These are phyloP conservation scores for Saccharum officinarum DNA, from an alignment of 176 grass and related monocot genomes.

Conservation along the genomic window DNA sequence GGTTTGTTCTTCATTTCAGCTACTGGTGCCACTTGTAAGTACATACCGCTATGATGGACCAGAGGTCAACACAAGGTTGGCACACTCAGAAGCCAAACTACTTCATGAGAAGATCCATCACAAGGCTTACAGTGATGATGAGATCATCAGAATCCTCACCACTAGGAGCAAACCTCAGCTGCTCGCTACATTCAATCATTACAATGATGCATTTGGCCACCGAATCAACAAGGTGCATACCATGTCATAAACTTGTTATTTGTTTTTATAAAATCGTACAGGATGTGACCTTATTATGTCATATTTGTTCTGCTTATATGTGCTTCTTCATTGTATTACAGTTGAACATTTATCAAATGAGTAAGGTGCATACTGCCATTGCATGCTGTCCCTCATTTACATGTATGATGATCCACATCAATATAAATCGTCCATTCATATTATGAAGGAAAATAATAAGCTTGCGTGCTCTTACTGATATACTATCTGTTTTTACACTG, in stretches of 20 bases:
- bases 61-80: conserved; percentile 73
- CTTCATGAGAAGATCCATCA: conserved; percentile 82
- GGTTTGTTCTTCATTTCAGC: conserved; percentile 49
- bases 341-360: neutral
- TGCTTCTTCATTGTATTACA: neutral
- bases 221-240: conserved; percentile 75
- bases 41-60: conserved; percentile 72
- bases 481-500: neutral
- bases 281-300: neutral
- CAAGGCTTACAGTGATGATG: conserved; percentile 77
- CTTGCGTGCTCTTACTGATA: neutral
- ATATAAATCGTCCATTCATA: neutral
- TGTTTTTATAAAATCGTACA: neutral
- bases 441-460: neutral
- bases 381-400: neutral
- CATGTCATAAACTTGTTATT: neutral
- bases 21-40: conserved; percentile 83
- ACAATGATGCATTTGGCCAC: conserved; percentile 81
- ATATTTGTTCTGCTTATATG: neutral
- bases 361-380: neutral
- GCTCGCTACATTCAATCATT: conserved; percentile 75
- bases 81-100: conserved; percentile 87
- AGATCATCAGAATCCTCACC: conserved; percentile 78
- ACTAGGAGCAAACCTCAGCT: conserved; percentile 94
- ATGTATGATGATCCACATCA: neutral